Conservation (phyloP, 495 filamentous ascomycete genomes). For the Aspergillus carlsbadensis region DNA sequence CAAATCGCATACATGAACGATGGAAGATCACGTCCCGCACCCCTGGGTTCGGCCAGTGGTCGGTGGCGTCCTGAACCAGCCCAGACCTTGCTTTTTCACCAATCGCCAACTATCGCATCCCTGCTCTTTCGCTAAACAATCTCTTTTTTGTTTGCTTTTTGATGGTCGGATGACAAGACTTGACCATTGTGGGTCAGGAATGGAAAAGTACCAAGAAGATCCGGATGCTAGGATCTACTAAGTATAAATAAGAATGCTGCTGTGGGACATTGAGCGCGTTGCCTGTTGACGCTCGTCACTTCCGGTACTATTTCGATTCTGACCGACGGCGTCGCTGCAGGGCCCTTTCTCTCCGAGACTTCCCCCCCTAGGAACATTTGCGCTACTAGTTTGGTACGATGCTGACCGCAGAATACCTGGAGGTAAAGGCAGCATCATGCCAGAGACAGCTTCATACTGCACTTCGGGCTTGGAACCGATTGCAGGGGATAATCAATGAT, state of each 20-base stretch:
- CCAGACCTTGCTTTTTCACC: not conserved
- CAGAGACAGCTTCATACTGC: constrained; percentile 21
- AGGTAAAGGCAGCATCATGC: constrained; percentile 1
- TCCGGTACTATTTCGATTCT: not conserved
- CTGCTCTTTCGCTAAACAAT: not conserved
- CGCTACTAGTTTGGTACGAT: not conserved
- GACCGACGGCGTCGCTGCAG: not conserved
- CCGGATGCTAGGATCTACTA: not conserved
- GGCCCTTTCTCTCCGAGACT: too few relatives aligned
- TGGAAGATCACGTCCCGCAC: not conserved
- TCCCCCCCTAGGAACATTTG: not conserved
- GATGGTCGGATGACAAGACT: not conserved
- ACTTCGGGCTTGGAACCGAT: constrained; percentile 15
- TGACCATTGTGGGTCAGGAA: not conserved
- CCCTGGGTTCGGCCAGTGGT: not conserved
- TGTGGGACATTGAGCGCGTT: not conserved
- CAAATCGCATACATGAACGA: not conserved
- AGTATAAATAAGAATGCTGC: constrained; percentile 1
- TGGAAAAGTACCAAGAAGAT: not conserved
- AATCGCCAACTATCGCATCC: not conserved
- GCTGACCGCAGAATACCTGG: not conserved
- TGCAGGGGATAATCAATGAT: constrained; percentile 11
- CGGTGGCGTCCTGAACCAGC: not conserved
- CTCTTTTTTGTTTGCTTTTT: not conserved
- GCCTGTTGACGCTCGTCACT: not conserved